Base-by-base conservation (phyloP, 2,329 filamentous ascomycete species). In the Pestalotiopsis sp. region DNA sequence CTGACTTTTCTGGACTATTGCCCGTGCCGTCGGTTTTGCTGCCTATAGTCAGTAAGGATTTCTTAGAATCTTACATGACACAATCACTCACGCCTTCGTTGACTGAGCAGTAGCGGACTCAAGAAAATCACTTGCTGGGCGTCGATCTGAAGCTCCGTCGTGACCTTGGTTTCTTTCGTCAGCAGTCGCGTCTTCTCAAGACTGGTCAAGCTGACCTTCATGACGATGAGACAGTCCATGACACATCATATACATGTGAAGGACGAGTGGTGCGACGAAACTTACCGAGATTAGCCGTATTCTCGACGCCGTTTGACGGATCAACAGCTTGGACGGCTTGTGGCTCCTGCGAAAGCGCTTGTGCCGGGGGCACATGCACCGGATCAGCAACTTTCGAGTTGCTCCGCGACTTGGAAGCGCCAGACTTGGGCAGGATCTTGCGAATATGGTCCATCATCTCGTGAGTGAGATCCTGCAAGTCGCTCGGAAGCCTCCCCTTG, bases 131-230 rank as follows among this genome's bases (percentile, higher is more conserved):
- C 24, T 20, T 48, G 39, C 20, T 20, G 35, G 26, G 22, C 39
- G 24, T 64, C 30, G 13, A 64, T 64, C 61, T 30, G 61, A 44
- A 64, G 61, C 20, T 13, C 61, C 61, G 20, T 64, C 61, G 14
- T 22, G 22, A 52, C 61, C 61, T 48, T 52, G 38, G 14, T 20
- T 48, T 39, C 26, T 35, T 14, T 64, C 9, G 40, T 64, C 61
- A 64, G 61, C 7, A 26, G 3, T 20, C 20, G n/a, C 17, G 35
- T 64, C 22, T 22, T 52, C 11, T 52, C 13, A 48, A 52, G 44
- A 3, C 17, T 52, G 44, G 17, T 22, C 7, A n/a, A n/a, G 14
- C n/a, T 48, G 44, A 7, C n/a, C 6, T 14, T 48, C 14, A 17
- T 48, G 44, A n/a, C 6, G 13, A 48, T 48, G 14, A 48, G 14